A percentile compares a stretch with the other conserved stretches of the same genome.
Evolutionary conservation across 768 basidiomycete species (phyloP).

Genomic region (Pleurotus tuoliensis): DNA sequence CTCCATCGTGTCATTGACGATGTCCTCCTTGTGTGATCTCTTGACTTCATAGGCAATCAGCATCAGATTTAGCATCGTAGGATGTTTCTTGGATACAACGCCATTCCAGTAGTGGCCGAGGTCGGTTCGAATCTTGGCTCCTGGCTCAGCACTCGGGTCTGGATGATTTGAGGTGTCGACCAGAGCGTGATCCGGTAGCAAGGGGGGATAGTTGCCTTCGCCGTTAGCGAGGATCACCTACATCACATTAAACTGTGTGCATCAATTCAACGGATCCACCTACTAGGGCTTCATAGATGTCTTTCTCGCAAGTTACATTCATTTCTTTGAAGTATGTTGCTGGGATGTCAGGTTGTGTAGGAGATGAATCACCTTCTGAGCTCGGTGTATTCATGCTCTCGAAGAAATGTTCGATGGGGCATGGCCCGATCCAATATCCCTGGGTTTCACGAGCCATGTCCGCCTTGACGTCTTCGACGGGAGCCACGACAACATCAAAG

Average conservation of each 20-base stretch:
- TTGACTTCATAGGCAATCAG: background rate
- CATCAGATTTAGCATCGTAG: slow-evolving; percentile 9
- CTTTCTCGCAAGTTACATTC: background rate
- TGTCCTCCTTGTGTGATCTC: background rate
- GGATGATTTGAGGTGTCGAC: slow-evolving; percentile 11
- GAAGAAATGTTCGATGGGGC: slow-evolving; percentile 10
- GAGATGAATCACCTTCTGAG: background rate
- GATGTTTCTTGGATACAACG: slow-evolving; percentile 1
- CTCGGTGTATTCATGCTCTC: background rate
- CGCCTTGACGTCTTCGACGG: background rate
- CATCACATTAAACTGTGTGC: background rate
- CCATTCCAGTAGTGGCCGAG: slow-evolving; percentile 3
- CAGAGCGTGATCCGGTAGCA: slow-evolving; percentile 7
- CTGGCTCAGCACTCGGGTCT: background rate
- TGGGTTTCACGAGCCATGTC: background rate
- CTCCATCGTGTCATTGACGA: too few species aligned
- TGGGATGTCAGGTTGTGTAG: background rate
- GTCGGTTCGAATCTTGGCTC: slow-evolving; percentile 3
- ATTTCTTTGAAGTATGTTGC: background rate
- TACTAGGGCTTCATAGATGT: slow-evolving; percentile 9
- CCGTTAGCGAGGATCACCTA: background rate
- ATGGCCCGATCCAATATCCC: slow-evolving; percentile 11
- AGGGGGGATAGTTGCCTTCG: background rate
- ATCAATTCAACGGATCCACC: background rate
- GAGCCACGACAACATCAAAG: too few species aligned